phyloP scores from a whole-genome alignment of 768 basidiomycete species.

The Rhizopogon rudus region DNA sequence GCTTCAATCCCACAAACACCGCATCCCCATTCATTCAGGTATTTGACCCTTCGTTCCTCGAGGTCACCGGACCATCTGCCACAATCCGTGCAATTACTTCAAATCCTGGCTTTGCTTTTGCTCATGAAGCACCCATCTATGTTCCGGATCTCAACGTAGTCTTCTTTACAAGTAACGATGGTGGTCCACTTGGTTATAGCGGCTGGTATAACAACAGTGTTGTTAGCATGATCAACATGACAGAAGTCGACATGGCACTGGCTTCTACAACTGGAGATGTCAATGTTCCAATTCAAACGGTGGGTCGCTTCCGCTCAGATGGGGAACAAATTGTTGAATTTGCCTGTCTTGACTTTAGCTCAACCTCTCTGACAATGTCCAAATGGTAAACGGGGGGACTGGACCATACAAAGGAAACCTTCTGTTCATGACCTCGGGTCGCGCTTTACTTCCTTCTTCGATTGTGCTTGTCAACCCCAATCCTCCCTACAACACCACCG shows the following conservation, averaged over 20 bases:
- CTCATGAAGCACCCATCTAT: constrained; percentile 77
- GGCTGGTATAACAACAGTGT: constrained; percentile 61
- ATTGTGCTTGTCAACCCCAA: constrained; percentile 61
- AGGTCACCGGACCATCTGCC: constrained; percentile 52
- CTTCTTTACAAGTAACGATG: constrained; percentile 68
- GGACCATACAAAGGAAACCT: constrained; percentile 56
- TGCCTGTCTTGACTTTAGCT: constrained; percentile 36
- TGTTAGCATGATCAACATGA: constrained; percentile 57
- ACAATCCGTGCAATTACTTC: constrained; percentile 56
- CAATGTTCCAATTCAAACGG: constrained; percentile 45
- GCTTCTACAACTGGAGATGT: constrained; percentile 30
- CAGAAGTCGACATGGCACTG: constrained; percentile 45
- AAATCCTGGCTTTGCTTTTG: constrained; percentile 61
- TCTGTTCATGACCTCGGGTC: constrained; percentile 61
- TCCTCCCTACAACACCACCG: constrained; percentile 60
- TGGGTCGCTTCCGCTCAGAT: constrained; percentile 9
- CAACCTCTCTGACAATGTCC: constrained; percentile 48
- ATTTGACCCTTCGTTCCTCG: constrained; percentile 50
- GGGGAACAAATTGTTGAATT: neutral
- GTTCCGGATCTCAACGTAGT: constrained; percentile 63
- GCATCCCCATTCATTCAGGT: constrained; percentile 57
- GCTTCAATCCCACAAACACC: constrained; percentile 59
- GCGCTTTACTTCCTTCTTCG: constrained; percentile 56
- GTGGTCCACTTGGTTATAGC: constrained; percentile 58
- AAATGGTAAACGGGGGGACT: constrained; percentile 71